Conservation (phyloP, 164 flowering plant species). For the Magnolia sinica region DNA sequence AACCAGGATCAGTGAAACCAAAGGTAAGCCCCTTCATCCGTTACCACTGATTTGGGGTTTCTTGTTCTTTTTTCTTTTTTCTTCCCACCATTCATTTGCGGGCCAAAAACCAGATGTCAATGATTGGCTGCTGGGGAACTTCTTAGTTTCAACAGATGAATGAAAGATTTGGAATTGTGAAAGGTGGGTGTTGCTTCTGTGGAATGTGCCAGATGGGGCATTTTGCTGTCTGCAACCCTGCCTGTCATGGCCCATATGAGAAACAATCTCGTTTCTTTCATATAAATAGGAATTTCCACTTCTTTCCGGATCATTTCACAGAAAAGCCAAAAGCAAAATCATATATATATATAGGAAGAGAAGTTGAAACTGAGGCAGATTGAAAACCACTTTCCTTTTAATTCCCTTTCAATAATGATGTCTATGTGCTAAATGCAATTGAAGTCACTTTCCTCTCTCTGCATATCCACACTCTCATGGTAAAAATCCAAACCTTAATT, state of each 20-base stretch:
- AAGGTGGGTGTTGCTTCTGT: too few species aligned
- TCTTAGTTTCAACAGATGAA: too few species aligned
- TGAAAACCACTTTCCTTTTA: slow-evolving; percentile 28
- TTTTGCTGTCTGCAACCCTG: slow-evolving; percentile 15
- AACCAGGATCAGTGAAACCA: too few species aligned
- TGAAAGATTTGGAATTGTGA: too few species aligned
- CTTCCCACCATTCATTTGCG: too few species aligned
- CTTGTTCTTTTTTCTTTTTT: too few species aligned
- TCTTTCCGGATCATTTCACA: slow-evolving; percentile 42
- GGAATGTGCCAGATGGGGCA: neutral
- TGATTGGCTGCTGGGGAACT: too few species aligned
- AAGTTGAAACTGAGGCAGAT: slow-evolving; percentile 22
- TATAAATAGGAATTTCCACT: slow-evolving; percentile 16
- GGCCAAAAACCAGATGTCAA: too few species aligned
- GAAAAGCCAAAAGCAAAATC: slow-evolving; percentile 32
- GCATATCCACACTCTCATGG: slow-evolving; percentile 17
- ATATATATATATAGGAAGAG: slow-evolving; percentile 27
- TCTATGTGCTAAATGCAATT: slow-evolving; percentile 22
- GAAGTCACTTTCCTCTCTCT: slow-evolving; percentile 23
- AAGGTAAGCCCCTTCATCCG: too few species aligned
- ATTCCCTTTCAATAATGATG: slow-evolving; percentile 45
- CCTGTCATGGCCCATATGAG: slow-evolving; percentile 42
- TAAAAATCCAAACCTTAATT: slow-evolving; percentile 7
- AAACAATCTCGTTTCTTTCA: slow-evolving; percentile 21
- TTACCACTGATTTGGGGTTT: too few species aligned